A percentile compares a stretch with the other conserved stretches of the same genome.
Evolutionary conservation across 495 filamentous ascomycete species (phyloP).

Genomic region (Talaromyces liani): DNA sequence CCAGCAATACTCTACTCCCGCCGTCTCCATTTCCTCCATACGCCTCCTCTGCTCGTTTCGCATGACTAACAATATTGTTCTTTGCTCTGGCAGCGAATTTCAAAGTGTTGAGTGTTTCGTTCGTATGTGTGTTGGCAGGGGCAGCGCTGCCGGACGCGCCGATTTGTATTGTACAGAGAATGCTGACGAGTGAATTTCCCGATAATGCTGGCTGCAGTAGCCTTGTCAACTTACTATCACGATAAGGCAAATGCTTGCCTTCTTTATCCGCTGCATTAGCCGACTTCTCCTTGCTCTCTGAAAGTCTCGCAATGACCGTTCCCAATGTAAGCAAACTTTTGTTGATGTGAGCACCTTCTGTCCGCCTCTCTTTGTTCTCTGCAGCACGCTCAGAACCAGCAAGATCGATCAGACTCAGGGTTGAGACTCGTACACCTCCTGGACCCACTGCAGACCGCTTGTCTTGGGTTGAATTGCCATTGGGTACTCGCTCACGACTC

Average conservation of each 20-base stretch:
- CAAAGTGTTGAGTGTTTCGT: conserved; percentile 88
- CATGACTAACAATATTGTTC: conserved; percentile 96
- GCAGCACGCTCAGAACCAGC: conserved; percentile 94
- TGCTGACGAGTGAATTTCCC: conserved; percentile 90
- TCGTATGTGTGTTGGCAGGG: conserved; percentile 58
- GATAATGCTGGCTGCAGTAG: conserved; percentile 88
- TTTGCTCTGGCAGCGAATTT: conserved; percentile 96
- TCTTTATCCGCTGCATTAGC: conserved; percentile 69
- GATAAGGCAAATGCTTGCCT: conserved; percentile 85
- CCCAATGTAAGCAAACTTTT: conserved; percentile 93
- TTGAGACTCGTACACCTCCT: conserved; percentile 92
- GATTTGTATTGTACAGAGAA: conserved; percentile 89
- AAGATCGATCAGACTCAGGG: conserved; percentile 89
- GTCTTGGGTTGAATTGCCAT: conserved; percentile 45
- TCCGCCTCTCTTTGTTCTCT: conserved; percentile 87
- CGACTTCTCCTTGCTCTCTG: conserved; percentile 77
- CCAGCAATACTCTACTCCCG: conserved; percentile 77
- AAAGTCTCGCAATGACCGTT: conserved; percentile 84
- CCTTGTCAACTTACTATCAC: conserved; percentile 94
- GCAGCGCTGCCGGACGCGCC: conserved; percentile 58
- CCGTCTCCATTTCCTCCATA: conserved; percentile 68
- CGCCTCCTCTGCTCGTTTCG: conserved; percentile 89
- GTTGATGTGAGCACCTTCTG: conserved; percentile 97
- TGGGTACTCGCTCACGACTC: conserved; percentile 73
- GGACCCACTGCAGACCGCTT: conserved; percentile 74